Evolutionary conservation across 1,284 basidiomycete genomes (phyloP), one percentile per base, ranked within the genome.

Genomic region (Ceratobasidium sp.): DNA sequence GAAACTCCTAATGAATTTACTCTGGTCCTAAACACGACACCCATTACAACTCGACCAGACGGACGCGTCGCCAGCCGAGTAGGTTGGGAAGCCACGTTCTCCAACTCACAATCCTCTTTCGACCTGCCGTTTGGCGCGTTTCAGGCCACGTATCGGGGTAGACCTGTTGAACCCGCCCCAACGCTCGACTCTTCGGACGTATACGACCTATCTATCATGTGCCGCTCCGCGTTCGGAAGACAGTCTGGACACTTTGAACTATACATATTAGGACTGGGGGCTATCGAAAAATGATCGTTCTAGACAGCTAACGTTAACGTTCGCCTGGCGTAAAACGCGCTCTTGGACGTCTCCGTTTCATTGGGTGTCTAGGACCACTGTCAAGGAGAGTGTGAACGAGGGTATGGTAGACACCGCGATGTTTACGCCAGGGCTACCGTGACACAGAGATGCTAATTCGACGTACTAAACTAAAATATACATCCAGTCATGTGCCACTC

Each of bases 191-290:
- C 63, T 30, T 58, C 67, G 14, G 38, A n/a, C 11, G n/a, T 58
- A 18, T 70, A 46, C 23, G 67, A 59, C 44, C 6, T 70, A 49
- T 58, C 67, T 7, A 23, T 70, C 32, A 70, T 70, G 54, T 70
- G 54, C 30, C 66, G 66, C 18, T 70, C 66, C 23, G 66, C 38
- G 28, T 70, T 70, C 23, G 55, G 67, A 18, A 30, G 44, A 55
- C 67, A 70, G 50, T 26, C 43, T 58, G 67, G 55, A 14, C 16
- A 26, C 38, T 70, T 70, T 23, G 30, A 41, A n/a, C 28, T 70
- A 21, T 21, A 44, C 18, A 46, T 70, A 11, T 30, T 49, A 30
- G 38, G 55, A n/a, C n/a, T 70, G 38, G 43, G 49, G 26, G 67
- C 43, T n/a, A n/a, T n/a, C n/a, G n/a, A n/a, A n/a, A n/a, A n/a